Conservation (phyloP, 129 eudicot species). For the Lonicera japonica region DNA sequence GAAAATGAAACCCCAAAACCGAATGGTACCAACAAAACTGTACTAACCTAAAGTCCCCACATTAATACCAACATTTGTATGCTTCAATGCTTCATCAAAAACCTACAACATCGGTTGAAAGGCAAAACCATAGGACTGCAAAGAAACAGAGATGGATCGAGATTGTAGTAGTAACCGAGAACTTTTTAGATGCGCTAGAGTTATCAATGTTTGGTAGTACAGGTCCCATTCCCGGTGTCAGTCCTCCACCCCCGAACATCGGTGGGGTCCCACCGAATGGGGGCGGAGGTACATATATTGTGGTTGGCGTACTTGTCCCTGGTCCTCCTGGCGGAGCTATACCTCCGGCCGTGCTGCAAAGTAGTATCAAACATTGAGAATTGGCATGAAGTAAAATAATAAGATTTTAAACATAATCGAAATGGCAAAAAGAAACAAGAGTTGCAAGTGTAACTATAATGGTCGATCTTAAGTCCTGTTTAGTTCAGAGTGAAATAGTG, state of each 20-base stretch:
- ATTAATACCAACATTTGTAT: background rate
- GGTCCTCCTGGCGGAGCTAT: constrained; percentile 26
- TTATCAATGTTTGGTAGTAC: constrained; percentile 25
- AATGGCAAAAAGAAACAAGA: background rate
- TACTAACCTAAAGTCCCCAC: constrained; percentile 33
- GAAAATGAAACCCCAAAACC: background rate
- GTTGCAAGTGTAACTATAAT: background rate
- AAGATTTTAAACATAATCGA: constrained; percentile 6
- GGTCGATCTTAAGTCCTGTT: no score
- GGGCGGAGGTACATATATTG: constrained; percentile 26
- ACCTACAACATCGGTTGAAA: constrained; percentile 15
- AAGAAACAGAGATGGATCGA: constrained; percentile 10
- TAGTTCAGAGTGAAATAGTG: no score
- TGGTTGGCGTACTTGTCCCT: constrained; percentile 23
- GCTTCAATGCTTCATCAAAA: constrained; percentile 8
- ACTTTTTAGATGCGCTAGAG: constrained; percentile 20
- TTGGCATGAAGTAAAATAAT: no score
- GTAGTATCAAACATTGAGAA: background rate
- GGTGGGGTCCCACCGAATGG: constrained; percentile 19
- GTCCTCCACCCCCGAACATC: constrained; percentile 22
- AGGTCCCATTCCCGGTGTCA: constrained; percentile 36
- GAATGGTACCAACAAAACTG: constrained; percentile 28
- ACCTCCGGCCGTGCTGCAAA: constrained; percentile 66
- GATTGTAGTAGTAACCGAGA: constrained; percentile 10
- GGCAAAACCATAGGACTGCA: constrained; percentile 19